Percentiles rank a stretch among this genome's conserved stretches.
These are phyloP conservation scores for Hysterium pulicare DNA, from an alignment of 2,329 filamentous ascomycete genomes.

Conservation along the genomic window DNA sequence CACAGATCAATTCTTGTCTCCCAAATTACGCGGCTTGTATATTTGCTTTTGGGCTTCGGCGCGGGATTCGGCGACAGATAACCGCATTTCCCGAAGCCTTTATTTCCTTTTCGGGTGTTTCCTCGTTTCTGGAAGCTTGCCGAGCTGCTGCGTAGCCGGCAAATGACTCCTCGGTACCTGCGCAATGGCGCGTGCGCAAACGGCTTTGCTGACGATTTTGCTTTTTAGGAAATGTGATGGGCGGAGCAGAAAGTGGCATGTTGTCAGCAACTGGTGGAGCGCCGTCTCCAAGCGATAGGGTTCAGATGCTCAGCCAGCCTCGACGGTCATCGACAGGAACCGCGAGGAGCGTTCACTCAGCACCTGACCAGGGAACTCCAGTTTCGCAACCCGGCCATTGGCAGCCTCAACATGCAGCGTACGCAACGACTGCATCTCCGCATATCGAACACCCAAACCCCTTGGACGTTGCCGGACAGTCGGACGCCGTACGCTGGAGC, in stretches of 20 bases:
- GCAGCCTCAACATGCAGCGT: conserved; percentile 32
- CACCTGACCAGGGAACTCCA: conserved; percentile 34
- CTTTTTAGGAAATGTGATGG: conserved; percentile 16
- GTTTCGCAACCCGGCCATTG: conserved; percentile 36
- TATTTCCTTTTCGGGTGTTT: conserved; percentile 15
- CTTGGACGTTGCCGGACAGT: conserved; percentile 26
- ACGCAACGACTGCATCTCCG: conserved; percentile 32
- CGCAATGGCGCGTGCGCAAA: background rate
- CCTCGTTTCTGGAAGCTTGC: background rate
- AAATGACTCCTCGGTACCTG: background rate
- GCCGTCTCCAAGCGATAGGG: conserved; percentile 37
- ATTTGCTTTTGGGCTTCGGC: conserved; percentile 29
- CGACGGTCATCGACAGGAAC: conserved; percentile 36
- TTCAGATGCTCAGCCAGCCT: conserved; percentile 38
- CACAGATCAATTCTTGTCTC: conserved; percentile 9
- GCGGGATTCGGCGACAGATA: conserved; percentile 8
- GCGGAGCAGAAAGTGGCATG: conserved; percentile 17
- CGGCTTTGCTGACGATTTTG: conserved; percentile 4
- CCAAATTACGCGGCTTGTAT: conserved; percentile 9
- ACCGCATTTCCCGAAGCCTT: conserved; percentile 22
- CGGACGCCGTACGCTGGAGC: conserved; percentile 32
- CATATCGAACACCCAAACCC: conserved; percentile 29
- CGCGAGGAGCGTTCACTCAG: conserved; percentile 35
- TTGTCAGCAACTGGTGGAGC: conserved; percentile 27
- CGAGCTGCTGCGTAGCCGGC: background rate